Evolutionary conservation across 305 asterid species (phyloP), one percentile per base, ranked within the genome.

Genomic region (Solanum hybrid): DNA sequence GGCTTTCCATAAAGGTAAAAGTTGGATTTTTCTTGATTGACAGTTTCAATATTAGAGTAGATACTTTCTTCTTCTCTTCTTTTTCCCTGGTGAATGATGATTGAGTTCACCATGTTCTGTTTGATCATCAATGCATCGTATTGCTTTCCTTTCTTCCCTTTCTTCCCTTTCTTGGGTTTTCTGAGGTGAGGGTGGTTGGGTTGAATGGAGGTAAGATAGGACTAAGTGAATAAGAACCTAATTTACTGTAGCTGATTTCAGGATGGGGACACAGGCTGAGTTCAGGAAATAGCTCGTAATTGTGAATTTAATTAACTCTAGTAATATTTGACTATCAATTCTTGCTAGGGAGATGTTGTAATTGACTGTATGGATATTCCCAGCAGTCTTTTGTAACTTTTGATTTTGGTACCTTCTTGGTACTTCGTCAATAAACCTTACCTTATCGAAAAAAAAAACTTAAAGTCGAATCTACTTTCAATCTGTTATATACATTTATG

Each of bases 1-100:
- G 93, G 96, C 99, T 89, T 98, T 98, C 91, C 99, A 98, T 90
- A 96, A 94, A 98, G 99, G 99, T 98, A 90, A 37, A 91, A 40
- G 88, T 85, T 91, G 64, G 66, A 38, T 6, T 69, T 89, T 87
- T 76, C 69, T 80, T 51, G 60, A 14, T 85, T 29, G 80, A 75
- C 88, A 45, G 31, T 51, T 51, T 22, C 29, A 22, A 31, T 85
- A 85, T 31, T 75, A 34, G 73, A 86, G 35, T 78, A 69, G 56
- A 36, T 77, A 73, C 36, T 36, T 78, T 84, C 60, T 73, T 87
- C 85, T 42, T 85, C 78, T 81, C 37, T 26, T 81, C 37, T 81
- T 26, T 38, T 42, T 81, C 36, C 15, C 10, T 9, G 38, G 29
- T 29, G 87, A 84, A 29, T 84, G 75, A 31, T 84, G 87, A 85